Percentiles rank a stretch among this genome's conserved stretches.
Conservation (phyloP, 2,329 filamentous ascomycete species). For the Alternaria tenuissima region DNA sequence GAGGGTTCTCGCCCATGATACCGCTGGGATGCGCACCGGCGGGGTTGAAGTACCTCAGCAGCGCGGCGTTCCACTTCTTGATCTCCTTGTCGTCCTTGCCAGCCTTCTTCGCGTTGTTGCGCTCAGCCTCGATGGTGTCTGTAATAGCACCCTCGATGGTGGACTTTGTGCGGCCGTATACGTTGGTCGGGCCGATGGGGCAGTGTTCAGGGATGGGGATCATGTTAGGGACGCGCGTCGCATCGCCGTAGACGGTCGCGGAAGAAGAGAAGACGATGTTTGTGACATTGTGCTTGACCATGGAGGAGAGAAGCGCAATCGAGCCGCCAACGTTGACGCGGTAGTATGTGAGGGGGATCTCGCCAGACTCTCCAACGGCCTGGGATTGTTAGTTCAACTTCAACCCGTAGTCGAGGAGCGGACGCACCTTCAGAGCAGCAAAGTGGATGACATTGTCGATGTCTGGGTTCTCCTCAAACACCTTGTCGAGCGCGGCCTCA, state of each 20-base stretch:
- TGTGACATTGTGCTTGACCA: constrained; percentile 88
- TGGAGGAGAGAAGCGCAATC: constrained; percentile 83
- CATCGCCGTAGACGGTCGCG: constrained; percentile 97
- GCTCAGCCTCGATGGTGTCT: constrained; percentile 87
- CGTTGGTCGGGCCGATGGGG: constrained; percentile 95
- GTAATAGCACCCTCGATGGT: constrained; percentile 91
- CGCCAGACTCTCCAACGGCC: constrained; percentile 94
- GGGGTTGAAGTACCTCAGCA: constrained; percentile 98
- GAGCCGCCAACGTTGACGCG: constrained; percentile 94
- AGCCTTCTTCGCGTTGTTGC: constrained; percentile 80
- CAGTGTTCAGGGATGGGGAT: constrained; percentile 98
- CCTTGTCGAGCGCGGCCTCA: constrained; percentile 80
- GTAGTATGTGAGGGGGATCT: constrained; percentile 98
- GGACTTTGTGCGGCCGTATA: constrained; percentile 96
- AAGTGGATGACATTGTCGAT: constrained; percentile 99
- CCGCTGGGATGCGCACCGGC: constrained; percentile 93
- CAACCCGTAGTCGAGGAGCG: background rate
- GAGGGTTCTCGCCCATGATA: constrained; percentile 97
- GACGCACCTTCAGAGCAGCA: constrained; percentile 85
- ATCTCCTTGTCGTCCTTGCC: constrained; percentile 66
- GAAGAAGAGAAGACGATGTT: constrained; percentile 99
- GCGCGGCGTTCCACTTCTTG: constrained; percentile 89
- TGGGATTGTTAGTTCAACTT: constrained; percentile 49
- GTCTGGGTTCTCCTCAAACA: constrained; percentile 87
- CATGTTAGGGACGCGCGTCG: constrained; percentile 95